These are phyloP conservation scores for Neolentinus lepideus DNA, from an alignment of 1,284 basidiomycete species.

Conservation along the genomic window DNA sequence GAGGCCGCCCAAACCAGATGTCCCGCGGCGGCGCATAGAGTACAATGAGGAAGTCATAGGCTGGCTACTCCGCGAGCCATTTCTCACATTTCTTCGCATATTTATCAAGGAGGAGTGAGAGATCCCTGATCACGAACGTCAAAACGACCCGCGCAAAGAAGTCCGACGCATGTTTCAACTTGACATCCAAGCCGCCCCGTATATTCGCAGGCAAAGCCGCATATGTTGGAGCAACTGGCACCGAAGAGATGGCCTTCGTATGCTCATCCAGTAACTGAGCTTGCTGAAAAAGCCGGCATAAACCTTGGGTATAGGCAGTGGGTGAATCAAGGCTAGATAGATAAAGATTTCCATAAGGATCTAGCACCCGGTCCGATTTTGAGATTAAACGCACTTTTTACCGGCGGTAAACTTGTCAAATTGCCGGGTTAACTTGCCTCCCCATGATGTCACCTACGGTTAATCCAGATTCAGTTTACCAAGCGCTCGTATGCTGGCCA, in stretches of 20 bases:
- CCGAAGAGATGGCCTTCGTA: slow-evolving; percentile 62
- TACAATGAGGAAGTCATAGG: not conserved
- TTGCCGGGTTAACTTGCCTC: slow-evolving; percentile 74
- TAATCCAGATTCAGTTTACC: slow-evolving; percentile 10
- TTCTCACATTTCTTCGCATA: slow-evolving; percentile 88
- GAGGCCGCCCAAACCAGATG: not conserved
- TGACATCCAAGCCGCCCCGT: slow-evolving; percentile 61
- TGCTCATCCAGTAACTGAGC: slow-evolving; percentile 86
- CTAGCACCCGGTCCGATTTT: too few species aligned
- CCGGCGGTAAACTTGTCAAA: slow-evolving; percentile 89
- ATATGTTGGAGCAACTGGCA: slow-evolving; percentile 65
- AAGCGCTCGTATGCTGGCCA: not conserved
- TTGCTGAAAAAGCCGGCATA: slow-evolving; percentile 70
- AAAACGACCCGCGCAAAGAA: slow-evolving; percentile 89
- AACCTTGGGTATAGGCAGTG: slow-evolving; percentile 75
- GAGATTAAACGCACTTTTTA: slow-evolving; percentile 69
- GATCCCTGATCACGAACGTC: slow-evolving; percentile 85
- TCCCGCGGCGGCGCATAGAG: not conserved
- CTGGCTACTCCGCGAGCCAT: slow-evolving; percentile 65
- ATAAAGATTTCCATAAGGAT: slow-evolving; percentile 10
- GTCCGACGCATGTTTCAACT: slow-evolving; percentile 76
- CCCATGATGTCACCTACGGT: slow-evolving; percentile 58
- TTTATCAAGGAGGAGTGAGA: slow-evolving; percentile 84
- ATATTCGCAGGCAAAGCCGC: slow-evolving; percentile 59
- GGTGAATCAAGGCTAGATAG: slow-evolving; percentile 75